Base-by-base conservation (phyloP, 2,329 filamentous ascomycete species). In the Colletotrichum sp. region DNA sequence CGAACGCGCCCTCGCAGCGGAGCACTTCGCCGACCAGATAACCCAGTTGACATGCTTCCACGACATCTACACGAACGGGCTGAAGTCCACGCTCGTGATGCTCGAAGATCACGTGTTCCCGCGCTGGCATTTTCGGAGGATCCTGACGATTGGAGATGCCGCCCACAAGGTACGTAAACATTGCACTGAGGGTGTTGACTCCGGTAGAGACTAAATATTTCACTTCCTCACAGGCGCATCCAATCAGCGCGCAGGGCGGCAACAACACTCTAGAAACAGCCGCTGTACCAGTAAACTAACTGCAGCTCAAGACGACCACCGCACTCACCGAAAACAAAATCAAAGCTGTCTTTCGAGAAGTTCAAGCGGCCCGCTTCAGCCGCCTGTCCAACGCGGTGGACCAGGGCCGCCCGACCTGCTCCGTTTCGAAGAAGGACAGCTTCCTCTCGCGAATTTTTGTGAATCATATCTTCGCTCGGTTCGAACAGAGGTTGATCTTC, bases 91-190 rank as follows among this genome's bases (percentile, higher is more conserved):
- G 2, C 77, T 87, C 36, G 64, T 48, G 18, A 6, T 26, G 16
- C 6, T 64, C 2, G 63, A 63, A 43, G 84, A 86, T 75, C 83
- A 83, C 43, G 81, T 85, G 1, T 81, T 85, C 30, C 72, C 81
- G 13, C 79, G 81, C 30, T 87, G 85, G 83, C 80, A 84, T 67
- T 85, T 81, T 43, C 80, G 82, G 8, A 79, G 86, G 16, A 82
- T 86, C 6, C 79, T 87, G 3, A 78, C 82, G 1, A 80, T 87
- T 6, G 86, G 86, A 2, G 86, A 88, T 76, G 80, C 85, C 1
- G 83, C 82, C 3, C 85, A 87, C 76, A 87, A 87, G 80, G 84
- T 82, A 80, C 36, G 26, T 24, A 7, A 26, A 6, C 12, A 3
- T 28, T 9, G 12, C 3, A 6, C n/a, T 6, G n/a, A 2, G 10